Percentiles rank a stretch among this genome's conserved stretches.
These are phyloP conservation scores for Nakazawaea peltata DNA, from an alignment of 805 yeast species.

Conservation along the genomic window DNA sequence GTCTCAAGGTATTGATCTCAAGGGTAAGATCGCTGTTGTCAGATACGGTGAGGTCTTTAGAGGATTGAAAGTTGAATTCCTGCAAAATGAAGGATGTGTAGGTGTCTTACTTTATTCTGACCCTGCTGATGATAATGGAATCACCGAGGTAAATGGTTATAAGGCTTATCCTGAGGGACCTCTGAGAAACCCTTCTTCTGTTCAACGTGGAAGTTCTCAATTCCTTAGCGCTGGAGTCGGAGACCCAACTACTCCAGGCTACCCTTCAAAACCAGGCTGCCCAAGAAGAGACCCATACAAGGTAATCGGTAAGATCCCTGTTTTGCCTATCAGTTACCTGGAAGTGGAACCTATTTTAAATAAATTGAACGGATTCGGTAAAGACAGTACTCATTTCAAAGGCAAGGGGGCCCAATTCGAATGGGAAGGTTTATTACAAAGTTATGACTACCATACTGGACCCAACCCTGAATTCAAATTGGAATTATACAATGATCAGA, in stretches of 20 bases:
- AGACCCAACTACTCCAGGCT: slow-evolving; percentile 74
- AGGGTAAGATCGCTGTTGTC: slow-evolving; percentile 55
- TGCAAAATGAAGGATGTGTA: slow-evolving; percentile 61
- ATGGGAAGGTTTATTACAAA: slow-evolving; percentile 38
- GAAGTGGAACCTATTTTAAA: slow-evolving; percentile 59
- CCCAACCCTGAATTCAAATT: slow-evolving; percentile 38
- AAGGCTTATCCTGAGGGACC: slow-evolving; percentile 68
- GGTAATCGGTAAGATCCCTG: slow-evolving; percentile 59
- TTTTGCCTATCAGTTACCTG: slow-evolving; percentile 56
- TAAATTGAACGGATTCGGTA: slow-evolving; percentile 52
- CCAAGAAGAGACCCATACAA: slow-evolving; percentile 40
- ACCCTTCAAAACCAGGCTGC: slow-evolving; percentile 43
- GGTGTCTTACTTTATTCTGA: slow-evolving; percentile 66
- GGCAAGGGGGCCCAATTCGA: slow-evolving; percentile 7
- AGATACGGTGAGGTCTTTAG: slow-evolving; percentile 63
- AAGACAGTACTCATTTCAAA: slow-evolving; percentile 15
- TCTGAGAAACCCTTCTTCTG: slow-evolving; percentile 67
- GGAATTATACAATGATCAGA: slow-evolving; percentile 53
- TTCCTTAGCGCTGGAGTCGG: slow-evolving; percentile 59
- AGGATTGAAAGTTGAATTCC: slow-evolving; percentile 70
- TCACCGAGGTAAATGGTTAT: slow-evolving; percentile 48
- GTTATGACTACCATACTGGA: slow-evolving; percentile 47
- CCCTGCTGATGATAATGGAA: slow-evolving; percentile 53
- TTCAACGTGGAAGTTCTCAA: slow-evolving; percentile 71
- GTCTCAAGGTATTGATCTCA: slow-evolving; percentile 37